Evolutionary conservation across 768 basidiomycete species (phyloP).

Genomic region (Collybiopsis luxurians): DNA sequence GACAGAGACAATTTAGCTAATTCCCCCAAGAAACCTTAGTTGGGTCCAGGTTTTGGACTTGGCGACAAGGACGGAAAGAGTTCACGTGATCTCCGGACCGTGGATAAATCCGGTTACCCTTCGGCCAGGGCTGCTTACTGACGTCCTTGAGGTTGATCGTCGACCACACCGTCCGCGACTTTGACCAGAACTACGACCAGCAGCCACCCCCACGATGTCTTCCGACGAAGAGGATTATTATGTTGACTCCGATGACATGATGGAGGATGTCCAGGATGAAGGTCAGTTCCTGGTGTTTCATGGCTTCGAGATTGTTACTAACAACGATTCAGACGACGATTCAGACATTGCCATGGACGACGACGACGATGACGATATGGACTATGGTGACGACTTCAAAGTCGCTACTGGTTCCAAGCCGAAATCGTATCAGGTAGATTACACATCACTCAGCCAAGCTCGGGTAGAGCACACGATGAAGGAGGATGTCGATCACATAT

Average conservation of each 20-base stretch:
- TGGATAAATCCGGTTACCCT: too few relatives aligned
- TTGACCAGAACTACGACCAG: background rate
- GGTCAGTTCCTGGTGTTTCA: constrained; percentile 28
- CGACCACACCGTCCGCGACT: too few relatives aligned
- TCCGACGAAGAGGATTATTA: constrained; percentile 67
- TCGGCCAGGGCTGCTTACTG: too few relatives aligned
- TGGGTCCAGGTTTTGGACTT: too few relatives aligned
- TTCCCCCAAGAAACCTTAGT: too few relatives aligned
- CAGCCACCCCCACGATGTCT: background rate
- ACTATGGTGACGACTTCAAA: constrained; percentile 62
- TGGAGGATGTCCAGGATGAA: constrained; percentile 63
- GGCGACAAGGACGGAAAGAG: too few relatives aligned
- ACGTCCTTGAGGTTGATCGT: too few relatives aligned
- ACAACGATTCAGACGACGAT: background rate
- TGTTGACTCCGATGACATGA: constrained; percentile 72
- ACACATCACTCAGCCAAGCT: constrained; percentile 66
- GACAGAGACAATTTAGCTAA: too few relatives aligned
- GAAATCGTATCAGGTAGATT: constrained; percentile 86
- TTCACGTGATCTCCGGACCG: too few relatives aligned
- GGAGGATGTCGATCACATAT: constrained; percentile 80
- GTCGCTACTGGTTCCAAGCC: constrained; percentile 50
- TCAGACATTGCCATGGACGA: constrained; percentile 19
- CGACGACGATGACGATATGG: constrained; percentile 64
- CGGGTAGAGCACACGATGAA: constrained; percentile 80
- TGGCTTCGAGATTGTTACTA: background rate